These are phyloP conservation scores for Arabidopsis thaliana DNA, from an alignment of 345 rosid species.

Conservation along the genomic window TAIR10.1 NC_003076.8:16952001-16952500, in stretches of 20 bases:
- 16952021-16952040: constrained; percentile 83
- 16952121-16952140: constrained; percentile 17
- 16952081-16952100: not conserved
- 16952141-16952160: constrained; percentile 87
- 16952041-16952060: constrained; percentile 91
- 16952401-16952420: constrained; percentile 83
- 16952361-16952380: constrained; percentile 84
- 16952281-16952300: not conserved
- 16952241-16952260: constrained; percentile 80
- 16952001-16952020: constrained; percentile 96
- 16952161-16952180: constrained; percentile 98
- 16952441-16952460: constrained; percentile 93
- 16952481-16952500: constrained; percentile 43
- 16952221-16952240: constrained; percentile 95
- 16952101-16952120: not conserved
- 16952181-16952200: constrained; percentile 96
- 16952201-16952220: constrained; percentile 98
- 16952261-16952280: constrained; percentile 3
- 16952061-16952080: constrained; percentile 58
- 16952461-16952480: constrained; percentile 66
- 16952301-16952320: constrained; percentile 30
- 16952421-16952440: constrained; percentile 86
- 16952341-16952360: constrained; percentile 80
- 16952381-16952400: constrained; percentile 91
- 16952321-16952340: constrained; percentile 81